Base-by-base conservation (phyloP, 2,329 filamentous ascomycete genomes). In the Boeremia exigua region DNA sequence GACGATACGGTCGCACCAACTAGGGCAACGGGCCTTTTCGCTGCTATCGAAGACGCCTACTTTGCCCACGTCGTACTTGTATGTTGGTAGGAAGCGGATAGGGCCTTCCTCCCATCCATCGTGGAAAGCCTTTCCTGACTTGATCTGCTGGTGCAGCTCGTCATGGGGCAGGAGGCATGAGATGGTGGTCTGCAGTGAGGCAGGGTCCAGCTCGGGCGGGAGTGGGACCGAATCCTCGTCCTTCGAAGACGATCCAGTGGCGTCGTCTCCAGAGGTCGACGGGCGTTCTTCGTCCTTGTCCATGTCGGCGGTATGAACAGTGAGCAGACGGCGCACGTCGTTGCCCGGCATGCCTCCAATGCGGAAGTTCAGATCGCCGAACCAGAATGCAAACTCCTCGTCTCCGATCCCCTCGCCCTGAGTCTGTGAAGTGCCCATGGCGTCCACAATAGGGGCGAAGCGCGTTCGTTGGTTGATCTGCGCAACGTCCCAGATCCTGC, bases 41-140 rank as follows among this genome's bases (percentile, higher is more conserved):
- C 93, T 96, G 0, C 93, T 92, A 77, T 99, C 96, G 72, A 97
- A 99, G 28, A 92, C 84, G 2, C 91, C 91, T 29, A 96, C 86
- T 28, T 90, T 96, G n/a, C 95, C 95, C 27, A 96, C 82, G 68
- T 99, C 96, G 66, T 99, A 99, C 75, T 99, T 99, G 77, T 99
- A 99, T 0, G 95, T 96, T 1, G 95, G 95, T 14, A 98, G 74
- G 69, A 99, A 99, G 1, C 86, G 86, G 52, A 99, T 93, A 0
- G 86, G 82, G 0, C 93, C 95, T 80, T 99, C 95, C 46, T 84
- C 84, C 93, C 95, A 99, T 1, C 93, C 94, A 59, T 96, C 91
- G 56, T 96, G 86, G 59, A 99, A 96, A 0, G 88, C 87, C 70
- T 90, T 95, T n/a, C 86, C 84, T 34, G 86, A 79, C 61, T 84